Evolutionary conservation across 2,329 filamentous ascomycete genomes (phyloP), one percentile per base, ranked within the genome.

Genomic region (Aurifilum marmelostoma): DNA sequence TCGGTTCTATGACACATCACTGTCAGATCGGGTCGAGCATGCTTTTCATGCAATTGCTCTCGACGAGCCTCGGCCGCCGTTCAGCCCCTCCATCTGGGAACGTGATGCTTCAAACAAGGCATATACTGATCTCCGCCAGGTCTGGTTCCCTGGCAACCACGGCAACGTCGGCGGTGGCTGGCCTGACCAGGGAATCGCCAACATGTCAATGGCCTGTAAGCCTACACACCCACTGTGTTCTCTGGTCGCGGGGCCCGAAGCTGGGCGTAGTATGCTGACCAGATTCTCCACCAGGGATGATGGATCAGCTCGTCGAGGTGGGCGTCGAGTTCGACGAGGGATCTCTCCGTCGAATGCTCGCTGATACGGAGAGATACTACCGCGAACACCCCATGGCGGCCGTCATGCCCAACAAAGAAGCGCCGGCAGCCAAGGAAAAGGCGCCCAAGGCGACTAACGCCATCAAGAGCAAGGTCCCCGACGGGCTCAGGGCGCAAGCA

Each of bases 101-200:
- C 79, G 82, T 27, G 76, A 77, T 11, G 76, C 77, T 0, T 75
- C 77, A 34, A 79, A 81, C 39, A 77, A 75, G 47, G 73, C 77
- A 18, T 78, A 76, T 29, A 83, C 82, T 1, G 80, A 85, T 69
- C 77, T 85, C 59, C 79, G 83, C 37, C 84, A 85, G 71, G 83
- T 85, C 16, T 90, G 88, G 88, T 93, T 94, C 74, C 88, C 91
- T 0, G 91, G 91, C 8, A 87, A 86, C 63, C 91, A 94, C 75
- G 88, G 84, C 14, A 91, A 92, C 73, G 87, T 91, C 61, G 91
- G 91, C 5, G 91, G 91, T 41, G 90, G 91, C 2, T 91, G 87
- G 87, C 75, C 78, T 6, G 84, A 87, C 62, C 81, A 85, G 70
- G 83, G 82, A 21, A 72, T 80, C 16, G 75, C 78, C 64, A 74